Evolutionary conservation across 164 flowering plant genomes (phyloP).

Genomic region (Nymphaea thermarum): DNA sequence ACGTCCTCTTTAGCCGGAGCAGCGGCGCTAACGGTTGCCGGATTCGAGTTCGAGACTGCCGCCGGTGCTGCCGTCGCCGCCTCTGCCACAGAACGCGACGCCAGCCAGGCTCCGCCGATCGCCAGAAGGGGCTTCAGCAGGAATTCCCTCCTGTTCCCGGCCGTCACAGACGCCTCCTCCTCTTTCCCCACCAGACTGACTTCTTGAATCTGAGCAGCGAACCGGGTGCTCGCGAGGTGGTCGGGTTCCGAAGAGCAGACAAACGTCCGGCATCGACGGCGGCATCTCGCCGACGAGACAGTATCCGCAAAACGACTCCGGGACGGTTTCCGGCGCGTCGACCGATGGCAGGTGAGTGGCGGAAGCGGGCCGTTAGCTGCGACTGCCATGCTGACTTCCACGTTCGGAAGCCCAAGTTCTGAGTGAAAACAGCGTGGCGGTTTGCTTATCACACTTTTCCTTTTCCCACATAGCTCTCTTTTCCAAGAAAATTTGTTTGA

Average conservation of each 20-base stretch:
- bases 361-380: not conserved
- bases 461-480: no score
- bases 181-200: not conserved
- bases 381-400: not conserved
- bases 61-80: not conserved
- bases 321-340: not conserved
- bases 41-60: not conserved
- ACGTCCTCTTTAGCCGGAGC: constrained; percentile 22
- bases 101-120: constrained; percentile 19
- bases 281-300: not conserved
- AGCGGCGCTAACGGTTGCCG: not conserved
- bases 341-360: not conserved
- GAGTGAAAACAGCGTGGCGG: not conserved
- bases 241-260: not conserved
- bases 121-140: constrained; percentile 48
- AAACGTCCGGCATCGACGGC: not conserved
- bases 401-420: not conserved
- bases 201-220: not conserved
- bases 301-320: not conserved
- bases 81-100: not conserved
- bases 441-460: no score
- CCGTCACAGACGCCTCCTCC: not conserved
- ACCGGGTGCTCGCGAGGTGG: no score
- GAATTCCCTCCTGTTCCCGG: constrained; percentile 30
- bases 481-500: no score